phyloP scores from a whole-genome alignment of 2,329 filamentous ascomycete species.

The Penicillium janthinellum region DNA sequence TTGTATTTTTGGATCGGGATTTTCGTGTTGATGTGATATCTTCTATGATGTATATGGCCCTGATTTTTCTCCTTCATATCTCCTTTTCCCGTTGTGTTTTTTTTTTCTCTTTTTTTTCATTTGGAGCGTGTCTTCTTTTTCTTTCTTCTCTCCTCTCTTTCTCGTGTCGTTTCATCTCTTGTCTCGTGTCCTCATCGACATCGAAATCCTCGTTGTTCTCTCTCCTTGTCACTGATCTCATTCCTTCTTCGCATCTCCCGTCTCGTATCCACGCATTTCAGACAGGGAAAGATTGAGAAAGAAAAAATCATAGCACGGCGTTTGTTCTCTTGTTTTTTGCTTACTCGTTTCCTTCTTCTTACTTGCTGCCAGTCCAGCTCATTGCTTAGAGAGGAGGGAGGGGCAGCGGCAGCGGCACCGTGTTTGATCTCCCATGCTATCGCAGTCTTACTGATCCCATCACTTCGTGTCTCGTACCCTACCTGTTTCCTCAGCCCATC shows the following conservation, averaged over 20 bases:
- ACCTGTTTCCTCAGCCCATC: not conserved
- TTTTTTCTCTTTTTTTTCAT: not conserved
- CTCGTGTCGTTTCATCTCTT: not conserved
- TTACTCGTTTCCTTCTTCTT: not conserved
- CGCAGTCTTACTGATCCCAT: not conserved
- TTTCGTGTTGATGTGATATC: not conserved
- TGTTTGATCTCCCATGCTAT: not conserved
- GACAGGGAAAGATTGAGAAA: conserved; percentile 7
- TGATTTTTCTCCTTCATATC: not conserved
- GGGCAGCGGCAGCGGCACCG: not conserved
- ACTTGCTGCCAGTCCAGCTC: not conserved
- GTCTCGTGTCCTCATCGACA: not conserved
- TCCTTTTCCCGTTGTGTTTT: not conserved
- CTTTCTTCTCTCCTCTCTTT: not conserved
- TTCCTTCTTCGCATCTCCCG: not conserved
- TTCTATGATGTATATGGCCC: conserved; percentile 7
- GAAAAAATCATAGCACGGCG: conserved; percentile 25
- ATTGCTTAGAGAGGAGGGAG: not conserved
- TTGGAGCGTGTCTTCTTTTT: not conserved
- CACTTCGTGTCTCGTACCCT: too few relatives aligned
- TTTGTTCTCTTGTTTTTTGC: conserved; percentile 9
- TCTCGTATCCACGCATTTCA: conserved; percentile 9
- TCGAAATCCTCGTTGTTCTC: not conserved
- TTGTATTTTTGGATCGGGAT: not conserved
- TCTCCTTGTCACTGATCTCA: not conserved